Evolutionary conservation across 2,329 filamentous ascomycete species (phyloP).

Genomic region (Colletotrichum tropicale): DNA sequence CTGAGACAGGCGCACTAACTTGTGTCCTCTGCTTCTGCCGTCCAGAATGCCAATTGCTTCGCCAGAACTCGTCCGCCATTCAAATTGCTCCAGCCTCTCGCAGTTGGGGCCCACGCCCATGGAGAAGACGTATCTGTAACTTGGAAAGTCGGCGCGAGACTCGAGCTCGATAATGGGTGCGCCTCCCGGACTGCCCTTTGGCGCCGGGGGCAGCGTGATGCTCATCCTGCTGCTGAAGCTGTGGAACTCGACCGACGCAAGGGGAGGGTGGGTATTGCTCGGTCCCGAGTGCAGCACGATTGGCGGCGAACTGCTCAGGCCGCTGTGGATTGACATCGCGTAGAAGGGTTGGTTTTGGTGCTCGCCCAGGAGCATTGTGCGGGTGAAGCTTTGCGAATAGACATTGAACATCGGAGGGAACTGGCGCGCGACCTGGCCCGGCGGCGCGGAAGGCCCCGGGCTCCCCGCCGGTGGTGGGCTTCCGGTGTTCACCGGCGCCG

Average conservation of each 20-base stretch:
- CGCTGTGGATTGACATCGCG: constrained; percentile 18
- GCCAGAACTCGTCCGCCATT: constrained; percentile 46
- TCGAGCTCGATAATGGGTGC: constrained; percentile 1
- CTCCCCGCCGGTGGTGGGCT: neutral
- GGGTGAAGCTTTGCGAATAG: constrained; percentile 20
- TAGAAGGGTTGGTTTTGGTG: constrained; percentile 19
- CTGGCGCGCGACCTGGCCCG: constrained; percentile 13
- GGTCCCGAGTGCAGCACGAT: constrained; percentile 23
- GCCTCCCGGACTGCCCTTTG: constrained; percentile 5
- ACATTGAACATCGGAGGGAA: constrained; percentile 22
- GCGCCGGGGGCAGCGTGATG: constrained; percentile 9
- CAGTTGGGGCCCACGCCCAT: constrained; percentile 31
- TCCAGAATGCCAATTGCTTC: constrained; percentile 36
- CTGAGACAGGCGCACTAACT: constrained; percentile 41
- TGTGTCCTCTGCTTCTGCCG: constrained; percentile 39
- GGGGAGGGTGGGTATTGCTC: constrained; percentile 2
- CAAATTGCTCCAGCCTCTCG: constrained; percentile 36
- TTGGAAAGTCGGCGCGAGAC: constrained; percentile 4
- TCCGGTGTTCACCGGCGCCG: neutral
- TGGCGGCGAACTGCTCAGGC: constrained; percentile 7
- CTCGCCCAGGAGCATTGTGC: constrained; percentile 18
- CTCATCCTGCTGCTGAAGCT: constrained; percentile 14
- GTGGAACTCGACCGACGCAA: constrained; percentile 18
- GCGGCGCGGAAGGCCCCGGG: neutral
- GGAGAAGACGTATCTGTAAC: constrained; percentile 33